Percentiles rank a stretch among this genome's conserved stretches.
Evolutionary conservation across 495 filamentous ascomycete genomes (phyloP).

Genomic region (Durotheca rogersii): DNA sequence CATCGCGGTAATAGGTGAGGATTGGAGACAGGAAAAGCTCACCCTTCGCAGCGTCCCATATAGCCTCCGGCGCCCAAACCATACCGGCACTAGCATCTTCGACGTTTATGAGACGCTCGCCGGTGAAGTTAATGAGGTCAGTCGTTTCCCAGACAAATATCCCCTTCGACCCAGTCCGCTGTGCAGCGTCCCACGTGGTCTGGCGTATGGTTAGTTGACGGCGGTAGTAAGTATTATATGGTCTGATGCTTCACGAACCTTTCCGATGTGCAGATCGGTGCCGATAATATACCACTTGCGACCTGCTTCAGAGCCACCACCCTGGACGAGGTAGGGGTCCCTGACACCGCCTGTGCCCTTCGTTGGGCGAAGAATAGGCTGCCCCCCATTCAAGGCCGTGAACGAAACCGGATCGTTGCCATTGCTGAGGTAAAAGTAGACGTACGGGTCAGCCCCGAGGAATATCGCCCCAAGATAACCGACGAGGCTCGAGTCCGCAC

Average conservation of each 20-base stretch:
- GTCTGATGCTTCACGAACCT: slow-evolving; percentile 30
- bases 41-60: slow-evolving; percentile 53
- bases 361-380: slow-evolving; percentile 51
- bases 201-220: slow-evolving; percentile 17
- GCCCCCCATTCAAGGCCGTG: slow-evolving; percentile 48
- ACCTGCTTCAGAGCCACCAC: slow-evolving; percentile 48
- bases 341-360: slow-evolving; percentile 53
- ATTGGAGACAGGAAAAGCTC: neutral
- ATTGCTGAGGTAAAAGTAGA: slow-evolving; percentile 56
- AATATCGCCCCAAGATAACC: slow-evolving; percentile 56
- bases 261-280: slow-evolving; percentile 54
- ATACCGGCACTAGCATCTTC: slow-evolving; percentile 54
- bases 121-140: slow-evolving; percentile 49
- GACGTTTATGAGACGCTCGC: slow-evolving; percentile 50
- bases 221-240: neutral
- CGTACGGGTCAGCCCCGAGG: slow-evolving; percentile 52
- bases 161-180: slow-evolving; percentile 49
- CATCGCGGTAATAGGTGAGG: neutral
- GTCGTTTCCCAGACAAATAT: slow-evolving; percentile 58
- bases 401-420: slow-evolving; percentile 51
- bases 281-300: slow-evolving; percentile 58
- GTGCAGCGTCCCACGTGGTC: slow-evolving; percentile 55
- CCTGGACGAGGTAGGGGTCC: slow-evolving; percentile 50
- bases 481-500: slow-evolving; percentile 43
- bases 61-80: slow-evolving; percentile 58